Evolutionary conservation across 805 yeast genomes (phyloP), one percentile per base, ranked within the genome.

Genomic region (Ogataea thermomethanolica): DNA sequence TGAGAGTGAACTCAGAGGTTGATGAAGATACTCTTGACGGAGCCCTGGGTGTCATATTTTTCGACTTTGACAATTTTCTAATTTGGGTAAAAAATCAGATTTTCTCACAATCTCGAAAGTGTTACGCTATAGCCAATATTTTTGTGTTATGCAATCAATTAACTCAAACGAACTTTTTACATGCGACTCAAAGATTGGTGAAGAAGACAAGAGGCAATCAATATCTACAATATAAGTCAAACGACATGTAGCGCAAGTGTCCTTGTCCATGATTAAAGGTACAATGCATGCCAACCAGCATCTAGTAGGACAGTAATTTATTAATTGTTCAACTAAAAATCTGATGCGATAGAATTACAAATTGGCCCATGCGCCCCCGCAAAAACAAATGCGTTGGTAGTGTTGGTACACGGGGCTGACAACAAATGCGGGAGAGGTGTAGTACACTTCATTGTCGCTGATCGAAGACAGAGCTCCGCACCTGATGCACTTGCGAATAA

Each of bases 361-460:
- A 45, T 72, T 73, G 2, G 78, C 78, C 91, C 91, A 84, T 4
- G 79, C 71, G 27, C 86, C 84, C 0, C 93, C 93, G 59, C 95
- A 85, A 25, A 84, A 65, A 61, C 95, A 85, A 20, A 77, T 77
- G 45, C 89, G 67, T 50, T 82, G 89, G 56, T 70, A 51, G 53
- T 62, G 54, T 17, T 53, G 55, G 29, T 51, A 58, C 8, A 64
- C 53, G 21, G 66, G 62, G 23, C 65, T 54, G 5, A 57, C 45
- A 0, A 57, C 49, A 33, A 55, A 54, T 1, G 55, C 48, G 17
- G 56, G 51, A 50, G 69, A 37, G 24, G 39, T 42, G 35, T 49
- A 54, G 7, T 53, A 46, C 2, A 55, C 46, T n/a, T 43, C 47
- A 24, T 33, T 41, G 25, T 65, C 62, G 7, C 70, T 64, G 11